These are phyloP conservation scores for Hyphodiscus sp. DNA, from an alignment of 2,329 filamentous ascomycete genomes.

Conservation along the genomic window DNA sequence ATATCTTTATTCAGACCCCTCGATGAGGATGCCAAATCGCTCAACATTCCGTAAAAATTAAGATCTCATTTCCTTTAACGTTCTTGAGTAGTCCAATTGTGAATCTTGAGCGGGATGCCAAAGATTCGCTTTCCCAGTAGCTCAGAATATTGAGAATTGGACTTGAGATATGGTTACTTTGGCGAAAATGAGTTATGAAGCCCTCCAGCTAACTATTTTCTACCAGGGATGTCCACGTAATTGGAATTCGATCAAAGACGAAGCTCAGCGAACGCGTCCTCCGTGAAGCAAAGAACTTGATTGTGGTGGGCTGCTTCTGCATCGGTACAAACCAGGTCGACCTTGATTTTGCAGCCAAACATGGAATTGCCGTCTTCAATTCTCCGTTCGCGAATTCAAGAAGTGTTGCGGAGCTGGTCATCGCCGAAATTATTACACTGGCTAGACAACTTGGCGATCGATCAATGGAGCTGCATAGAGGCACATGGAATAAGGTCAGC, in stretches of 20 bases:
- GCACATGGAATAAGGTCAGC: slow-evolving; percentile 98
- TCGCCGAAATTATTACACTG: slow-evolving; percentile 85
- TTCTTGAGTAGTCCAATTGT: no score
- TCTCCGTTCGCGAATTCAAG: slow-evolving; percentile 97
- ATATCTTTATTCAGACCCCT: slow-evolving; percentile 3
- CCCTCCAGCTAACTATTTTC: slow-evolving; percentile 12
- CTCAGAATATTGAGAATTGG: no score
- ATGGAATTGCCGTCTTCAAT: slow-evolving; percentile 97
- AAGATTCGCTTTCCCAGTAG: no score
- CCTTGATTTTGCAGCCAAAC: slow-evolving; percentile 71
- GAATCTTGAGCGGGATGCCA: no score
- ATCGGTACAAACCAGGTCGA: slow-evolving; percentile 97
- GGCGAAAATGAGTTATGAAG: background rate
- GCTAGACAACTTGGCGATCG: slow-evolving; percentile 91
- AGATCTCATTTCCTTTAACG: no score
- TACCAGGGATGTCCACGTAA: slow-evolving; percentile 82
- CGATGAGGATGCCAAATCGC: no score
- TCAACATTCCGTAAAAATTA: no score
- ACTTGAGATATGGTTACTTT: no score
- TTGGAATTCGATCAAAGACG: slow-evolving; percentile 97
- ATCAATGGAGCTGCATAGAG: slow-evolving; percentile 87
- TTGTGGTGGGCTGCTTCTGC: slow-evolving; percentile 97
- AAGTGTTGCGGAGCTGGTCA: slow-evolving; percentile 93
- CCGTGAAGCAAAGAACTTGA: slow-evolving; percentile 82
- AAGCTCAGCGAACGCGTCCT: slow-evolving; percentile 84